Conservation (phyloP, 164 flowering plant genomes). For the Magnolia sinica region DNA sequence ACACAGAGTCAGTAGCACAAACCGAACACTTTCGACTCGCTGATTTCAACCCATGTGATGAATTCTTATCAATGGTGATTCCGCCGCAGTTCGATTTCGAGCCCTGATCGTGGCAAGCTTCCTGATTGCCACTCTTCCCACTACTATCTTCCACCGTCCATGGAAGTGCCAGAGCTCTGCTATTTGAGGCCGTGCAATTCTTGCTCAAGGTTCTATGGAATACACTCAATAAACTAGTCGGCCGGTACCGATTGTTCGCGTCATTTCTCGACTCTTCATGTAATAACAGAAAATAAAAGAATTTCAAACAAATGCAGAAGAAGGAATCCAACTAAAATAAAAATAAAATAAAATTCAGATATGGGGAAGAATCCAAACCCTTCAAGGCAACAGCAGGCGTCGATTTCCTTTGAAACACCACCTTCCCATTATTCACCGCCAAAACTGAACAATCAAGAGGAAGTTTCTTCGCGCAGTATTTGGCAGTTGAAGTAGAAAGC, state of each 20-base stretch:
- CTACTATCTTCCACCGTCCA: neutral
- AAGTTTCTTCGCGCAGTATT: slow-evolving; percentile 75
- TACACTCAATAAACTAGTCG: slow-evolving; percentile 30
- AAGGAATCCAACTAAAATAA: neutral
- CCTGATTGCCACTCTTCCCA: neutral
- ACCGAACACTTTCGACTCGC: slow-evolving; percentile 41
- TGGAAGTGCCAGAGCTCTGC: slow-evolving; percentile 9
- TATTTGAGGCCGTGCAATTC: slow-evolving; percentile 29
- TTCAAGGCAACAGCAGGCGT: neutral
- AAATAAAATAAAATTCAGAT: neutral
- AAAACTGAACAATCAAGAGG: slow-evolving; percentile 58
- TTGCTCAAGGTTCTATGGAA: slow-evolving; percentile 41
- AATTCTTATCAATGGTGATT: neutral
- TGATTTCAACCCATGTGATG: neutral
- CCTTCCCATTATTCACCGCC: slow-evolving; percentile 84
- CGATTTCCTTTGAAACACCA: slow-evolving; percentile 58
- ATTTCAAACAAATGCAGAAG: neutral
- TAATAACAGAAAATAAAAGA: neutral
- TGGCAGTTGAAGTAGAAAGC: slow-evolving; percentile 64
- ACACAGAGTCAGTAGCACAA: slow-evolving; percentile 30
- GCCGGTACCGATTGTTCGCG: slow-evolving; percentile 30
- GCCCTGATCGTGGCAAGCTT: slow-evolving; percentile 4
- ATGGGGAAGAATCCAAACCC: slow-evolving; percentile 1
- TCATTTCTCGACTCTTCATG: neutral
- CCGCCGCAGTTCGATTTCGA: slow-evolving; percentile 8